Evolutionary conservation across 2,329 filamentous ascomycete genomes (phyloP).

Genomic region (Ascochyta clinopodiicola): DNA sequence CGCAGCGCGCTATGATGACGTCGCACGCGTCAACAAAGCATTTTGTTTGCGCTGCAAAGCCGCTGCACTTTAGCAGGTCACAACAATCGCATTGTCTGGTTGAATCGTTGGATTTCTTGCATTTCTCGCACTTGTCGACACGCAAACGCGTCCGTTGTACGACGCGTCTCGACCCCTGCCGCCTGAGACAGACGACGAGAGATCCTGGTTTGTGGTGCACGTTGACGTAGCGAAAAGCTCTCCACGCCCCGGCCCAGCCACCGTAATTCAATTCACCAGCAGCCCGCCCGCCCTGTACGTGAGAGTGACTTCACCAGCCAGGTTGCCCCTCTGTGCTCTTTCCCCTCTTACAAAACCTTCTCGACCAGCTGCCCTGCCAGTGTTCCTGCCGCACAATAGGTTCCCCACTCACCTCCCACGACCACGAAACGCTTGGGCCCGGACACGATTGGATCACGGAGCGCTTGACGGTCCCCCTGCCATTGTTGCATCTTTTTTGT

Average conservation of each 20-base stretch:
- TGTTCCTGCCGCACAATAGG: slow-evolving; percentile 5
- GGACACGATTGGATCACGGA: slow-evolving; percentile 6
- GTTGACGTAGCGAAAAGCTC: slow-evolving; percentile 18
- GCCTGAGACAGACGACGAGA: slow-evolving; percentile 2
- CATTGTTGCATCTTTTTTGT: slow-evolving; percentile 10
- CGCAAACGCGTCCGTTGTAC: slow-evolving; percentile 6
- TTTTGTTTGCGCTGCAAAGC: neutral
- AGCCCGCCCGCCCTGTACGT: slow-evolving; percentile 6
- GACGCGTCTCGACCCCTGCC: slow-evolving; percentile 19
- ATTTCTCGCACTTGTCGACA: neutral
- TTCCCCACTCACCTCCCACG: neutral
- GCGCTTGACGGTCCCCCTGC: slow-evolving; percentile 14
- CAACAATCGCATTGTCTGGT: neutral
- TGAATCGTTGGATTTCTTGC: neutral
- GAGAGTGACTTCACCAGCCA: slow-evolving; percentile 7
- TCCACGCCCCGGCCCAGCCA: slow-evolving; percentile 14
- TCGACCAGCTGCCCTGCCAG: slow-evolving; percentile 8
- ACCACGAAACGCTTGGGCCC: slow-evolving; percentile 10
- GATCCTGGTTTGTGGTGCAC: slow-evolving; percentile 14
- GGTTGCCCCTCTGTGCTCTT: slow-evolving; percentile 5
- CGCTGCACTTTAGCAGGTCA: neutral
- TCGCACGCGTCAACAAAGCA: slow-evolving; percentile 2
- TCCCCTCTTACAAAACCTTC: slow-evolving; percentile 11
- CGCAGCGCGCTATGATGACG: slow-evolving; percentile 7
- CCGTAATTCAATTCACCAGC: slow-evolving; percentile 7